Base-by-base conservation (phyloP, 768 basidiomycete genomes). In the Rhodotorula sphaerocarpa region DNA sequence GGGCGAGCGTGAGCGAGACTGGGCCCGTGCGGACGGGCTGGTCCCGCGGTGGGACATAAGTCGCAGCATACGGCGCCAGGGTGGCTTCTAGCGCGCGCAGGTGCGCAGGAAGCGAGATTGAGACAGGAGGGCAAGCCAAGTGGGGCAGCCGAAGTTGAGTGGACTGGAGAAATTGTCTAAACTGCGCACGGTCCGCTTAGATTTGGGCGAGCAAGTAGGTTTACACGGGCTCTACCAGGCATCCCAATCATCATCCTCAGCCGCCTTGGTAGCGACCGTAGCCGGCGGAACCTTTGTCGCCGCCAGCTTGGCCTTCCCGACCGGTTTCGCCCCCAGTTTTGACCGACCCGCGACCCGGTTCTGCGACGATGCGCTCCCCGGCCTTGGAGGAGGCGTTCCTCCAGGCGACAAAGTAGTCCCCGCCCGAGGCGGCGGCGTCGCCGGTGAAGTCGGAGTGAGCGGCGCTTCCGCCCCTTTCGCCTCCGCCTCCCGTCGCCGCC, bases 61-160 rank as follows among this genome's bases (percentile, higher is more conserved):
- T 30, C 0, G 54, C n/a, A 5, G 63, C 63, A 54, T 59, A 65
- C 3, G 63, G 63, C 31, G 63, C 63, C 63, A 65, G 58, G 28
- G 14, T 59, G 46, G 31, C 31, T 21, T 5, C 16, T 39, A 9
- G 36, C 16, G 36, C 36, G 36, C 36, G 9, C 36, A 10, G 21
- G 27, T 21, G 20, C 5, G 20, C 28, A 27, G 34, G 41, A 3
- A 31, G 30, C 25, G 7, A 21, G 14, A 3, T 0, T 18, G 59
- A n/a, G 21, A 14, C 5, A 30, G 21, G 20, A 16, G 45, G 18
- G 45, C 15, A 23, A 28, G 28, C 5, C 21, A 28, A 34, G 44
- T 14, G 31, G 44, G 14, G 2, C 20, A 18, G 21, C 27, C 18
- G 23, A 46, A 9, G 30, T n/a, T n/a, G n/a, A n/a, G n/a, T n/a